Evolutionary conservation across 306 rosid species (phyloP).

Genomic region (Carpinus fangiana): DNA sequence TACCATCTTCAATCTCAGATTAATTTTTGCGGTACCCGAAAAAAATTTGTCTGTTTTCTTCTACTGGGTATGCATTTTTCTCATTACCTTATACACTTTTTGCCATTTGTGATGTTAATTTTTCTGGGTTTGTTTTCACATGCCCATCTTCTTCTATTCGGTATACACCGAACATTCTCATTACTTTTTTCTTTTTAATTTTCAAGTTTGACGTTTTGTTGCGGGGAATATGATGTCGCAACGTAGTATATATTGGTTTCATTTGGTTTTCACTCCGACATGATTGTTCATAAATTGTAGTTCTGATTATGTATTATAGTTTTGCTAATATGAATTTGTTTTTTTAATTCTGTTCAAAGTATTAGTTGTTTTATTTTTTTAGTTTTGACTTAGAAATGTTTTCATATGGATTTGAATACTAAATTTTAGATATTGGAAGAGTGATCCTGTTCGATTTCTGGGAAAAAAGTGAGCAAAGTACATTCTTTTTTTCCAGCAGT

Average conservation of each 20-base stretch:
- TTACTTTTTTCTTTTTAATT: background rate
- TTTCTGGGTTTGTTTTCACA: slow-evolving; percentile 9
- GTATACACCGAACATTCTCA: background rate
- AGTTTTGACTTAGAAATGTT: background rate
- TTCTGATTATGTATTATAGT: background rate
- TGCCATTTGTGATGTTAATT: background rate
- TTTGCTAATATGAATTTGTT: background rate
- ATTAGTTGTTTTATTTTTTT: background rate
- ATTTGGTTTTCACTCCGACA: background rate
- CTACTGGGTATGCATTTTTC: slow-evolving; percentile 16
- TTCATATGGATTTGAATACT: background rate
- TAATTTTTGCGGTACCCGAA: background rate
- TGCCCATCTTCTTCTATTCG: background rate
- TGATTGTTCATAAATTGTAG: background rate
- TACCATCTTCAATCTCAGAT: background rate
- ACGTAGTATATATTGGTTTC: background rate
- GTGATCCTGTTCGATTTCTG: background rate
- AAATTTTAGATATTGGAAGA: background rate
- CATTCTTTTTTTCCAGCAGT: background rate
- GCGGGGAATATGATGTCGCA: background rate
- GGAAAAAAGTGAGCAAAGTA: no score
- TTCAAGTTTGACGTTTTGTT: background rate
- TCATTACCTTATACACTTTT: background rate
- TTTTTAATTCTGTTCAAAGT: background rate
- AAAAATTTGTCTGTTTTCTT: background rate